Base-by-base conservation (phyloP, 495 filamentous ascomycete species). In the Neurospora africana region DNA sequence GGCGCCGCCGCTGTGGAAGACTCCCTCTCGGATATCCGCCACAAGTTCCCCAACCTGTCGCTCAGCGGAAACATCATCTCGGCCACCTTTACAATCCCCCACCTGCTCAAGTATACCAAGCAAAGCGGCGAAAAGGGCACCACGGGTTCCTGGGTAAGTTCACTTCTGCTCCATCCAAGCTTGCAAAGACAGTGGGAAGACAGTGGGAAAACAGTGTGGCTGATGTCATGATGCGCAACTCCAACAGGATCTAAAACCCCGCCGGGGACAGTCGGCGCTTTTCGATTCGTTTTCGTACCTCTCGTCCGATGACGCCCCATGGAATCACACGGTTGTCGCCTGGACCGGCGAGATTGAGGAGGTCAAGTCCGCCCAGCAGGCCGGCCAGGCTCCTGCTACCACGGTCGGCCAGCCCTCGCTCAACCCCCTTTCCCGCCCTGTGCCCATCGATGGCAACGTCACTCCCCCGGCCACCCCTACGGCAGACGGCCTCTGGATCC, bases 341-440 rank as follows among this genome's bases (percentile, higher is more conserved):
- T 98, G 94, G 94, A 95, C 94, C 2, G 94, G 94, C 39, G 94
- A 98, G 79, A 91, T 98, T 65, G 87, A 91, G 69, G 81, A 84
- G 4, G 79, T 84, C 11, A 53, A 81, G 17, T 83, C 88, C 35
- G 70, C 79, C 23, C 79, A 81, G 17, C 81, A 82, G 10, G 80
- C 83, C 19, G 78, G 79, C 67, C 81, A 81, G 9, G 81, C 85
- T n/a, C 78, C 81, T 10, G 77, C 80, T 15, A 82, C 84, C 0
- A 85, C 81, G 0, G 78, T 82, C 13, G 72, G 78, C 65, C 74
- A 81, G 19, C 78, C 83, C 21, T 79, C 82, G 21, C 78, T 86
- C 47, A 87, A 84, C 79, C 89, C 89, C 71, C 88, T 89, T 23
- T 89, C 91, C 21, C 90, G 90, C 4, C 92, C 93, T 5, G 86